Evolutionary conservation across 2,329 filamentous ascomycete genomes (phyloP), one percentile per base, ranked within the genome.

Genomic region (Ophiocordyceps camponoti-saundersi): DNA sequence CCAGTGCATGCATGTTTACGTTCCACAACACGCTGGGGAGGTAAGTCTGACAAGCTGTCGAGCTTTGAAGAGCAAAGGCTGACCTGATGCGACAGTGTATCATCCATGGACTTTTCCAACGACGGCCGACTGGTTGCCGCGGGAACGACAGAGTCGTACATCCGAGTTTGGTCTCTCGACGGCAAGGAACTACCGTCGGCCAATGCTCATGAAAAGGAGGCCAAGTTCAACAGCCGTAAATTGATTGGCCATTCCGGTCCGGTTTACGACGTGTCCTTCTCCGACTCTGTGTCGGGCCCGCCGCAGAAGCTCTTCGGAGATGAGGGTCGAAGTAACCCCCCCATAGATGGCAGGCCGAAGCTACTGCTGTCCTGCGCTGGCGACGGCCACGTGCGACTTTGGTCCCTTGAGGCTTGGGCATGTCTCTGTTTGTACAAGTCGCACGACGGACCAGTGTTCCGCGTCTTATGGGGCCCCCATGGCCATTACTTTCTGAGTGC

Each of bases 1-100:
- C 95, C 49, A 94, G 88, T 56, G 82, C 93, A 22, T 92, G 86
- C 69, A 96, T 96, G 85, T 95, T 93, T 61, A 98, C 92, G 1
- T 95, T 96, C 59, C 92, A 98, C 69, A 98, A 98, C 63, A 94
- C 86, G 0, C 81, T 88, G 52, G 88, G 94, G 63, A 84, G 79
- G 86, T 89, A 67, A 69, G 77, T 62, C 16, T 32, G 3, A 16
- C 40, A 22, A 16, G 21, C 20, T 8, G 11, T 3, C 20, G 7
- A 23, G 3, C 20, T 21, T 5, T 42, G 4, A 23, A 20, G n/a
- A 20, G 2, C n/a, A 40, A 6, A 29, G 6, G 18, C 39, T 46
- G n/a, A 40, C 36, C 3, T 23, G 18, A 21, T 18, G 40, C 6
- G 23, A n/a, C 29, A 46, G 45, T 20, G 45, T 95, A 49, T 88